Evolutionary conservation across 352 stramenopile species (phyloP).

Genomic region (Halophytophthora polymorphica): DNA sequence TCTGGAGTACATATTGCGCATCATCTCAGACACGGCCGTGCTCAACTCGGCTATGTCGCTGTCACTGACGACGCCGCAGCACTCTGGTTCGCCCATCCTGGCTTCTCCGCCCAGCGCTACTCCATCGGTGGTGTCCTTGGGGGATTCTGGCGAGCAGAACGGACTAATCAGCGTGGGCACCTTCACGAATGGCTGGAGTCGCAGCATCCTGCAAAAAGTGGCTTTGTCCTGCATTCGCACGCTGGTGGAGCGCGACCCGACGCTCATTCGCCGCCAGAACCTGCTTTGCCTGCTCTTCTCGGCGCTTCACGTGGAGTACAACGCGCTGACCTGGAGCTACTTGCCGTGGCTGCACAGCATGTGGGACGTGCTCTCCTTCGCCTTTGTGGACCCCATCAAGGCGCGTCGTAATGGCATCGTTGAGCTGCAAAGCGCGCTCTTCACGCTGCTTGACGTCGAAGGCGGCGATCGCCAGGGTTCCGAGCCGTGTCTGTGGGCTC

Average conservation of each 20-base stretch:
- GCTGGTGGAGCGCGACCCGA: conserved; percentile 70
- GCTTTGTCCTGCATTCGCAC: conserved; percentile 74
- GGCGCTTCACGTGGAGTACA: conserved; percentile 72
- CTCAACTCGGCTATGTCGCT: conserved; percentile 16
- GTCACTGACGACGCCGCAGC: conserved; percentile 10
- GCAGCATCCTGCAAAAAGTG: conserved; percentile 69
- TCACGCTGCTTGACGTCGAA: conserved; percentile 71
- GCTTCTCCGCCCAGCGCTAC: conserved; percentile 16
- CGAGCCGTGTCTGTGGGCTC: conserved; percentile 65
- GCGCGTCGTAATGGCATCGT: conserved; percentile 31
- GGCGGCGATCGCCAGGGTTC: conserved; percentile 35
- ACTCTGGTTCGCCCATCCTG: conserved; percentile 11
- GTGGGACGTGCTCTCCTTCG: conserved; percentile 61
- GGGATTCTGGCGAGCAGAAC: conserved; percentile 27
- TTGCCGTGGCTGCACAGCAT: conserved; percentile 65
- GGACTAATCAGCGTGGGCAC: conserved; percentile 34
- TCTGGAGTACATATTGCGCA: conserved; percentile 56
- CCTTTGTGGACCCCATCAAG: conserved; percentile 13
- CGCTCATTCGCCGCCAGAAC: conserved; percentile 54
- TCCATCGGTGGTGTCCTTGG: conserved; percentile 20
- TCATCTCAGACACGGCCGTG: conserved; percentile 48
- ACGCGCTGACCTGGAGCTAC: conserved; percentile 54
- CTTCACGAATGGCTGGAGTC: conserved; percentile 51
- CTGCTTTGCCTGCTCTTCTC: conserved; percentile 75
- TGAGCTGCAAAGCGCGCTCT: conserved; percentile 53